Base-by-base conservation (phyloP, 1,139 yeast genomes). In the Geotrichum siamense region DNA sequence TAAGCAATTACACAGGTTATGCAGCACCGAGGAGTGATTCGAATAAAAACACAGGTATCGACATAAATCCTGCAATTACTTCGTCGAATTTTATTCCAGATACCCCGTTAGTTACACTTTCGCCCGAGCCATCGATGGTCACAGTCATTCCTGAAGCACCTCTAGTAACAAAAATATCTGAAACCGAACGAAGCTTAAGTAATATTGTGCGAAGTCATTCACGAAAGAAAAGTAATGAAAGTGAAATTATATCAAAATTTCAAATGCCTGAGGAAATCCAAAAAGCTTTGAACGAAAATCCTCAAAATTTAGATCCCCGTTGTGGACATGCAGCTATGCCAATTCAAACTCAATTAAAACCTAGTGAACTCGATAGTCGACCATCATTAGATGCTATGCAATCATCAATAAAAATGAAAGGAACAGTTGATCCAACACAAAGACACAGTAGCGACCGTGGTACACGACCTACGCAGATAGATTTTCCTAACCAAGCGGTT, bases 231-330 rank as follows among this genome's bases (percentile, higher is more conserved):
- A 23, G 26, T 23, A 8, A 23, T 23, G 26, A 23, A 10, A 8
- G 6, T 23, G 26, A 23, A 23, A 10, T 8, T 23, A 10, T 6
- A 8, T 10, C 10, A 23, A 30, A 30, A 8, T 4, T 13, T 10
- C 16, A 21, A 6, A 33, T 33, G 37, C 27, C 37, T 21, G 37
- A 33, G 21, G 37, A 33, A n/a, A 33, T 33, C 21, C 37, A 33
- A 21, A 12, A 15, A 15, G 27, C 26, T 10, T 13, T 33, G 13
- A 8, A 20, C 9, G 37, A 19, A 21, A 33, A 20, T 33, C 37
- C 37, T 15, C 26, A 21, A 33, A 19, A 20, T 20, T 8, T 33
- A 8, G 37, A 33, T 16, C 37, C 37, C 9, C 25, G 37, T 3
- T 21, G 9, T 5, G 37, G 37, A 4, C 37, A 26, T 12, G 13